Percentiles rank a stretch among this genome's conserved stretches.
These are phyloP conservation scores for Raffaelea albimanens DNA, from an alignment of 2,329 filamentous ascomycete genomes.

Conservation along the genomic window DNA sequence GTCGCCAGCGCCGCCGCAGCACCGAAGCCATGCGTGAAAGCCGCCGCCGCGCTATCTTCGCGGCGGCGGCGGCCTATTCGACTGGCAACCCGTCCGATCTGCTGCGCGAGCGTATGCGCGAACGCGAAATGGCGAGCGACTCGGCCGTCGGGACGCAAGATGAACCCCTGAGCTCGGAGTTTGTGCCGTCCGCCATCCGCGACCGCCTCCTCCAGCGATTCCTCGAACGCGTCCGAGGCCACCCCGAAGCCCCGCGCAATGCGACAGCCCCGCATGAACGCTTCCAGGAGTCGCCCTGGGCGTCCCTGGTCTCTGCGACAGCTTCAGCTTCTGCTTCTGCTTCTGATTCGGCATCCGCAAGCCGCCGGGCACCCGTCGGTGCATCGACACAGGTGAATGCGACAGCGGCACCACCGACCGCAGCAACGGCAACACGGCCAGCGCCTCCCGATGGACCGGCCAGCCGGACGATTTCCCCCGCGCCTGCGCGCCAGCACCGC, in stretches of 20 bases:
- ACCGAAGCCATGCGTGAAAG: constrained; percentile 9
- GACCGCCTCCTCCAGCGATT: constrained; percentile 1
- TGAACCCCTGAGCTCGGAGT: neutral
- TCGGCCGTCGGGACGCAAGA: neutral
- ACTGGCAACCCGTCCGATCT: neutral
- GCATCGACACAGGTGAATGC: neutral
- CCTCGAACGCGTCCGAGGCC: neutral
- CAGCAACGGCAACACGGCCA: neutral
- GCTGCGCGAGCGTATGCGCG: neutral
- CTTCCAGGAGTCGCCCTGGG: neutral
- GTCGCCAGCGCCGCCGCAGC: constrained; percentile 9
- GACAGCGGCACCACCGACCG: neutral
- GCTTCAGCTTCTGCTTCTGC: too few relatives aligned
- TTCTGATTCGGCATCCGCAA: too few relatives aligned
- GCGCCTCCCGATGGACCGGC: too few relatives aligned
- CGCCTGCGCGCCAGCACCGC: too few relatives aligned
- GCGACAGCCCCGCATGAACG: neutral
- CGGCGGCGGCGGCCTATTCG: neutral
- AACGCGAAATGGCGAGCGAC: neutral
- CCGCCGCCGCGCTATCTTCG: constrained; percentile 12
- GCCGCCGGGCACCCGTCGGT: too few relatives aligned
- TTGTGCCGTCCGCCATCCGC: neutral
- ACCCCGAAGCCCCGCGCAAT: neutral
- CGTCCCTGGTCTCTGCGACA: too few relatives aligned
- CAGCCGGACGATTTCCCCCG: too few relatives aligned